These are phyloP conservation scores for Cyberlindnera euphorbiiphila DNA, from an alignment of 805 yeast species.

Conservation along the genomic window DNA sequence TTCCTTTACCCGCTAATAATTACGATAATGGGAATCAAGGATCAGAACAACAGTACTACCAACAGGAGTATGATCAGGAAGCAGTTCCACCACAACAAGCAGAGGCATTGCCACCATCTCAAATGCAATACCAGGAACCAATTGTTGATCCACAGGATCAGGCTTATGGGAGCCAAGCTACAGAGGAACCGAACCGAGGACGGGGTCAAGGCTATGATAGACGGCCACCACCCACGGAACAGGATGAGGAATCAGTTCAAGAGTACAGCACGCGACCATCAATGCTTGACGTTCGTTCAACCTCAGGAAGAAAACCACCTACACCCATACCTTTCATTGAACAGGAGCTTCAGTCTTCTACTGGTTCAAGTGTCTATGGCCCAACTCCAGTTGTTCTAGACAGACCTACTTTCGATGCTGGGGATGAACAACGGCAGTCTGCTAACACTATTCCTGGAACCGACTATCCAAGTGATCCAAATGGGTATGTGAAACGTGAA, in stretches of 20 bases:
- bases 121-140: conserved; percentile 4
- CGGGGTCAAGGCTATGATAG: no score
- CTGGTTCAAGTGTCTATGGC: conserved; percentile 24
- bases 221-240: no score
- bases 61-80: conserved; percentile 2
- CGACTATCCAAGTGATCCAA: conserved; percentile 5
- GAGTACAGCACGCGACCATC: conserved; percentile 4
- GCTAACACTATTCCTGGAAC: conserved; percentile 8
- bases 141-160: conserved; percentile 1
- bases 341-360: conserved; percentile 7
- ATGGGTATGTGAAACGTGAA: neutral
- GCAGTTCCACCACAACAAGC: conserved; percentile 3
- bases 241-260: neutral
- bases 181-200: no score
- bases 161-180: neutral
- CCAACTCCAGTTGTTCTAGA: conserved; percentile 16
- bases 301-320: conserved; percentile 11
- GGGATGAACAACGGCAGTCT: neutral
- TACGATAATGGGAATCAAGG: neutral
- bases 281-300: conserved; percentile 4
- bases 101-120: neutral
- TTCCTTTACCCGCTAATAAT: conserved; percentile 10
- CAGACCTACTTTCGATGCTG: conserved; percentile 8
- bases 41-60: neutral
- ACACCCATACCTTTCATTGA: conserved; percentile 8